Base-by-base conservation (phyloP, 768 basidiomycete species). In the Kwoniella sp. region DNA sequence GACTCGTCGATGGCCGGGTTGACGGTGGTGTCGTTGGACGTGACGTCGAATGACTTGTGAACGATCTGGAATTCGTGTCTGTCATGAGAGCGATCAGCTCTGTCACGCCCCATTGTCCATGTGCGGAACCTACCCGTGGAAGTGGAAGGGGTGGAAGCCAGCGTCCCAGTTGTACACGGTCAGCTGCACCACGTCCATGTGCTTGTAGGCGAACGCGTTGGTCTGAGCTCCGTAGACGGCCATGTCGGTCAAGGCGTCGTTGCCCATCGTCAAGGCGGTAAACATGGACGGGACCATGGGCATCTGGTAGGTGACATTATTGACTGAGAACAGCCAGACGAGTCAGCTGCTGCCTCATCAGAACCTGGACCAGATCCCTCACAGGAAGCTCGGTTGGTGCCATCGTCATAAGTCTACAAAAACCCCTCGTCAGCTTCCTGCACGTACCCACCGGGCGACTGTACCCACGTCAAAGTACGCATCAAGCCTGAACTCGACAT, bases 1-100 rank as follows among this genome's bases (percentile, higher is more conserved):
- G 82, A 84, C 74, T 89, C 87, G 20, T 79, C 77, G 50, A 89
- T 75, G 0, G 87, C 84, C 12, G 89, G 90, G 75, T 93, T 93
- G 40, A 91, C 77, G 1, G 76, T 63, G 0, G 87, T 81, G 73
- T 96, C 87, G 62, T 80, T 75, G 3, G 76, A 77, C 0, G 82
- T 82, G 61, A 83, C 89, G 68, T 92, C 81, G 47, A 78, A 60
- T 3, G 83, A 80, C 47, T 86, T 84, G 50, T 82, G 79, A 19
- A 93, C 83, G 56, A 98, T 80, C 77, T 87, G 85, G 76, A 84
- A 81, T 63, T 85, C 84, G 77, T 93, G 88, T 0, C 63, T 64
- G 26, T 5, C 15, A 25, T 20, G 26, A 39, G 11, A 17, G 12
- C 5, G 32, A 42, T 20, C 23, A 42, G 17, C 23, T 9, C 26